Evolutionary conservation across 257 asterid species (phyloP), one percentile per base, ranked within the genome.

Genomic region (Fraxinus quadrangulata): DNA sequence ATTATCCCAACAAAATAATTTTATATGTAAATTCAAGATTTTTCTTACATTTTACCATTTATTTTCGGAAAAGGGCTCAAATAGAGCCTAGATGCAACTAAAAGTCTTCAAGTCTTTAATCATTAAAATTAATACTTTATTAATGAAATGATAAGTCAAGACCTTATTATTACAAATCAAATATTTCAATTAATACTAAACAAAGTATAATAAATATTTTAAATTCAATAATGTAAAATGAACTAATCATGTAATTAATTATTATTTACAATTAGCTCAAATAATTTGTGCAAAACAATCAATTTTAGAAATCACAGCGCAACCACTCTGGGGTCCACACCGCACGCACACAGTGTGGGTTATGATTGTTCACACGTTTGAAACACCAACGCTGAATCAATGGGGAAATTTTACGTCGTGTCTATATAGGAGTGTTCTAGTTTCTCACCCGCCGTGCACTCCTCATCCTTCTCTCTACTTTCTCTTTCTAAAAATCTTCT

Each of bases 341-440:
- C 85, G 82, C 89, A 81, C 85, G 83, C 86, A 83, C 87, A 77
- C 81, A 77, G 85, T 82, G 81, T 6, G 14, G 54, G 39, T 68
- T 81, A 87, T 87, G 77, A 87, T 85, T 87, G 81, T 83, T 87
- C 93, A 84, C 97, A 90, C 93, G 92, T 86, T 86, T 87, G 91
- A 84, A 79, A 79, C 89, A 77, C 83, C 73, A 39, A 72, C 76
- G 1, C 47, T 40, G 14, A 40, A 40, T 40, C 66, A 63, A 61
- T 61, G 23, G 31, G 68, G 68, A 24, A 8, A 21, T 21, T 61
- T 9, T 13, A 61, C 33, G 16, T 59, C 31, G 77, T 42, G 78
- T 79, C 82, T 89, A 91, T 91, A 83, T 89, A 88, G 6, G 28
- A 56, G 66, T n/a, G 66, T n/a, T 61, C 73, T 6, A n/a, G 75